These are phyloP conservation scores for Pascua guehoae DNA, from an alignment of 1,284 basidiomycete genomes.

Conservation along the genomic window DNA sequence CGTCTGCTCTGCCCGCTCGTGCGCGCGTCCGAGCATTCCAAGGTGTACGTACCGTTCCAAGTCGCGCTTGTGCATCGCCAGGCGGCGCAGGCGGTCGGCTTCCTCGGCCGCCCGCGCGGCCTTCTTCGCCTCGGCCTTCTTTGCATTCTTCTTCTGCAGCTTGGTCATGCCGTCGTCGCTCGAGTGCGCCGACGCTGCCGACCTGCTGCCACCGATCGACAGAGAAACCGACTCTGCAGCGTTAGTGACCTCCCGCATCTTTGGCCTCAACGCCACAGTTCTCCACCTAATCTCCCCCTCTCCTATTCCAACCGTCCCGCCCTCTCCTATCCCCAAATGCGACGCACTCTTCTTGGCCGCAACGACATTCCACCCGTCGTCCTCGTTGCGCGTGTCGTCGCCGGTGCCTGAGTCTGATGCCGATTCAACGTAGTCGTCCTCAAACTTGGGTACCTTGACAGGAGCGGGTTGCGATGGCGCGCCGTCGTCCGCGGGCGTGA, in stretches of 20 bases:
- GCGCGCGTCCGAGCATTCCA: too few species aligned
- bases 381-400: constrained; percentile 9
- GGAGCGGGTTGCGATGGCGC: neutral
- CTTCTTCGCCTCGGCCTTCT: constrained; percentile 45
- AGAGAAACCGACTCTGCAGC: constrained; percentile 34
- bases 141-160: constrained; percentile 43
- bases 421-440: constrained; percentile 28
- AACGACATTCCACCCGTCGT: constrained; percentile 45
- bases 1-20: too few species aligned
- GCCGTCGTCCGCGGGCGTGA: constrained; percentile 12
- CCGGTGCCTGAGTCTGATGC: constrained; percentile 14
- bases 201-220: constrained; percentile 17
- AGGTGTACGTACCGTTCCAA: constrained; percentile 34
- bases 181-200: neutral
- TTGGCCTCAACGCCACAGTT: neutral
- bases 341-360: constrained; percentile 39
- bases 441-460: constrained; percentile 13
- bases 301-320: neutral
- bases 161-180: constrained; percentile 22
- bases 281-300: too few species aligned
- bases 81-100: constrained; percentile 33
- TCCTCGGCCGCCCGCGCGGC: constrained; percentile 38
- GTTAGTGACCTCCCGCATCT: constrained; percentile 1
- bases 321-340: too few species aligned
- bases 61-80: constrained; percentile 38